phyloP scores from a whole-genome alignment of 345 rosid genomes.

The Sisymbrium irio region DNA sequence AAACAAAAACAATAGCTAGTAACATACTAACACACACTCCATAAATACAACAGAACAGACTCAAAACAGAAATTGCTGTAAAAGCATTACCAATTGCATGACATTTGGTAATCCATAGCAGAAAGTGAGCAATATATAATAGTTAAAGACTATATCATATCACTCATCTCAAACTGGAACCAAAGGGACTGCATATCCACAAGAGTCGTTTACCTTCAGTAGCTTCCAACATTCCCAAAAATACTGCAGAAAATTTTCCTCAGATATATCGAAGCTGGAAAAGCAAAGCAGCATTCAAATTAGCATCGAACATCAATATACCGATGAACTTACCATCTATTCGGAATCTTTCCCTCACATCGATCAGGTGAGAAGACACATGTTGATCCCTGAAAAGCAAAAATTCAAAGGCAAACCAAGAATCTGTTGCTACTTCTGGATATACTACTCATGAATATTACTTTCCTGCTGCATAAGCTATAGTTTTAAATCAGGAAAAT shows the following conservation, averaged over 20 bases:
- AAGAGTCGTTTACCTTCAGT: constrained; percentile 54
- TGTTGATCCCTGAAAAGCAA: constrained; percentile 72
- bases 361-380: constrained; percentile 85
- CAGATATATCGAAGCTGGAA: constrained; percentile 71
- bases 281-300: constrained; percentile 20
- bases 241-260: constrained; percentile 73
- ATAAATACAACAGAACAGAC: constrained; percentile 8
- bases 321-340: constrained; percentile 58
- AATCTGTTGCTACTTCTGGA: background rate
- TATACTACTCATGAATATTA: constrained; percentile 3
- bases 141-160: background rate
- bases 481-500: background rate
- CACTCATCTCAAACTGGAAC: background rate
- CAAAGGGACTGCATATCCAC: background rate
- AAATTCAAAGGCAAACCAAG: background rate
- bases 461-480: background rate
- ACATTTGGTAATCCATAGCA: background rate
- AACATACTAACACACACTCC: too few relatives aligned
- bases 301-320: background rate
- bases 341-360: constrained; percentile 87
- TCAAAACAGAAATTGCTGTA: background rate
- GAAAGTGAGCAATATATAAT: background rate
- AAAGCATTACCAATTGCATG: constrained; percentile 1
- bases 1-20: too few relatives aligned
- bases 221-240: constrained; percentile 89